Base-by-base conservation (phyloP, 257 asterid species). In the Ballota nigra region DNA sequence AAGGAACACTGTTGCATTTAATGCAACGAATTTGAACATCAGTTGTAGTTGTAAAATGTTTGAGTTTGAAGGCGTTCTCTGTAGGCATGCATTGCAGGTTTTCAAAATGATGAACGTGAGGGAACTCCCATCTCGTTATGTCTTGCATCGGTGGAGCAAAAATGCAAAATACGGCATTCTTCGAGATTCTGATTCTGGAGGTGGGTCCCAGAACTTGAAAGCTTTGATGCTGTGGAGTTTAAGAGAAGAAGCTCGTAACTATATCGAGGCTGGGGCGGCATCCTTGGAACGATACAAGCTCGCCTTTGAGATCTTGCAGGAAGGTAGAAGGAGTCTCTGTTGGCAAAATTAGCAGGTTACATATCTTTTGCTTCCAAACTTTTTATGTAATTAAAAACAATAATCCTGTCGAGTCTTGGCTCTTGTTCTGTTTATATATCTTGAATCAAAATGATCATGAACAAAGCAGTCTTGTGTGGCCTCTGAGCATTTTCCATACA, bases 11-110 rank as follows among this genome's bases (percentile, higher is more conserved):
- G 96, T 94, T 29, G 98, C 97, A 41, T 89, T 89, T 62, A 89
- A 94, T 33, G 89, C 96, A 8, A 86, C 97, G 19, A 94, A 86
- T 73, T 71, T 91, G 66, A 91, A 91, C 68, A 67, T 91, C 73
- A 91, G 86, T 63, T 94, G 98, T 77, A 94, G 97, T 75, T 94
- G 98, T 70, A 89, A 83, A 73, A 87, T 94, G 97, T 94, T 94
- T 33, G 97, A 91, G 84, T 94, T 87, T 75, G 96, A 90, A 82
- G 98, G 98, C 3, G 77, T 93, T 19, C 90, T 93, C 16, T 93
- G 98, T 53, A 85, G 98, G 77, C 98, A 93, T 57, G 84, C 96
- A 0, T 69, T 93, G 83, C 89, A 93, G 81, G 96, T 93, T 34
- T 88, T 86, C 83, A 96, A 93, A 64, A 90, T 90, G 28, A 85